These are phyloP conservation scores for Arthroderma uncinatum DNA, from an alignment of 2,329 filamentous ascomycete genomes.

Conservation along the genomic window DNA sequence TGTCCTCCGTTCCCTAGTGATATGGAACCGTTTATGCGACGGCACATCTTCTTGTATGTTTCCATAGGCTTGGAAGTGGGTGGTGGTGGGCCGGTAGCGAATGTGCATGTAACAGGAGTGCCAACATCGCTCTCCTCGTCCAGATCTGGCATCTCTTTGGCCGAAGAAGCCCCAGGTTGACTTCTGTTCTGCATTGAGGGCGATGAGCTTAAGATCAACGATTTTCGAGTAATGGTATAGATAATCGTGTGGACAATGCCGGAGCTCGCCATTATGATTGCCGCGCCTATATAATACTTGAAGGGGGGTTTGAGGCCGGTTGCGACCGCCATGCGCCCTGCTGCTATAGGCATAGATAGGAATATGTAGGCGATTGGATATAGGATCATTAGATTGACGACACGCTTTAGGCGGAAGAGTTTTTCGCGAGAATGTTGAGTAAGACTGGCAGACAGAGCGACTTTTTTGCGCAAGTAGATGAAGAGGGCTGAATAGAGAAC, in stretches of 20 bases:
- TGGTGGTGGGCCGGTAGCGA: background rate
- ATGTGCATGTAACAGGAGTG: no score
- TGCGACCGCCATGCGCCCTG: slow-evolving; percentile 33
- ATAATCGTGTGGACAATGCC: slow-evolving; percentile 48
- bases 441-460: slow-evolving; percentile 28
- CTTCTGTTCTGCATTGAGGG: background rate
- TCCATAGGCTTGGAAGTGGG: background rate
- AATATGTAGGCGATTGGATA: slow-evolving; percentile 46
- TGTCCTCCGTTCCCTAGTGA: no score
- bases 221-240: slow-evolving; percentile 46
- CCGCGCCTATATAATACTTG: slow-evolving; percentile 41
- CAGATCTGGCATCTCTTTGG: no score
- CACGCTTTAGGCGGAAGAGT: slow-evolving; percentile 19
- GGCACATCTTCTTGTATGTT: background rate
- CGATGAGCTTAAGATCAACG: slow-evolving; percentile 35
- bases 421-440: slow-evolving; percentile 12
- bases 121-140: no score
- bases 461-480: slow-evolving; percentile 36
- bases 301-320: slow-evolving; percentile 23
- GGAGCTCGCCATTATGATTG: slow-evolving; percentile 46
- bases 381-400: slow-evolving; percentile 37
- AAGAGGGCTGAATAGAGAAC: slow-evolving; percentile 40
- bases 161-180: no score
- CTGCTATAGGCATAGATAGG: slow-evolving; percentile 51
- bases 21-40: background rate